Base-by-base conservation (phyloP, 441 rosid genomes). In the Hypseocharis bilobata region DNA sequence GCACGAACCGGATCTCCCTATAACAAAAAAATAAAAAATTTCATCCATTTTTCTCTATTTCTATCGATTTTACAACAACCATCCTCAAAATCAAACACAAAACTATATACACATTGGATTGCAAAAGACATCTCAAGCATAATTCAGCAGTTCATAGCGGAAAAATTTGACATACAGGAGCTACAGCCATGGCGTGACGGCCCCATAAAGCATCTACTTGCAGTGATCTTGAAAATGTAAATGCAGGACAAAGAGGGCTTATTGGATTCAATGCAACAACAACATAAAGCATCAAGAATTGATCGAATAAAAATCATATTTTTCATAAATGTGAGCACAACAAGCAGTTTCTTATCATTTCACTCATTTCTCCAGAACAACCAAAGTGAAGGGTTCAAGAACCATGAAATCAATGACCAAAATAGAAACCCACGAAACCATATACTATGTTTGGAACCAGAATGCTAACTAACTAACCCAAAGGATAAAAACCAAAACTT, bases 1-100 rank as follows among this genome's bases (percentile, higher is more conserved):
- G 82, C 87, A 20, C 80, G 78, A 70, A 72, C 57, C 0, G 89
- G 88, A 55, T 77, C 80, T 16, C 74, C 92, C 98, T 89, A 86
- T 63, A 68, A 78, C 74, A 30, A 17, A 27, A 70, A 67, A 45
- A 6, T 25, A 1, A 23, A 17, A 45, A 22, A 4, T 20, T 26
- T 7, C 13, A 19, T 7, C 38, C 57, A 23, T 38, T 16, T 1
- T 42, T 3, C 17, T 14, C n/a, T 11, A 28, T 25, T 30, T 57
- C 10, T 14, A 11, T 58, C 68, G 52, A 19, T 42, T 34, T 27
- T 3, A 10, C 0, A 47, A 6, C 1, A 2, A 20, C 0, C 1
- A 14, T 3, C 8, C 27, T 7, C 4, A 19, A 49, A 49, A 16
- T 30, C 42, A 6, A 52, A 30, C 49, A 58, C 62, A 58, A 58